Conservation (phyloP, 2,329 filamentous ascomycete species). For the Fusarium secorum region DNA sequence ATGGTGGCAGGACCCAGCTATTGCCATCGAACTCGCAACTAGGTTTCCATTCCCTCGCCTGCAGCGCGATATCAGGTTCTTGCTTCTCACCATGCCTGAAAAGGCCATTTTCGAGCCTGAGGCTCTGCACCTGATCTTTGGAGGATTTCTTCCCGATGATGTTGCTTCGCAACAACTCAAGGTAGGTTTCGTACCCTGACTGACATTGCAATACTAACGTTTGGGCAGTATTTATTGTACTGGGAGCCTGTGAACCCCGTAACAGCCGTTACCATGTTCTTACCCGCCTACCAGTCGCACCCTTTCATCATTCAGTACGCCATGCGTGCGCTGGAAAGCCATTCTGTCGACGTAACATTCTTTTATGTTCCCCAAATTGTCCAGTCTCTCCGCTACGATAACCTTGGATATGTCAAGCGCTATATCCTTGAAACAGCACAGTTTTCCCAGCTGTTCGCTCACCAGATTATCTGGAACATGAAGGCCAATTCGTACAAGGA, state of each 20-base stretch:
- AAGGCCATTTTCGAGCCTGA: slow-evolving; percentile 83
- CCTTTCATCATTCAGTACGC: slow-evolving; percentile 96
- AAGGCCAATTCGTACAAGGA: slow-evolving; percentile 99
- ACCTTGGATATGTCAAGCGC: slow-evolving; percentile 90
- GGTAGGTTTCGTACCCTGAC: slow-evolving; percentile 53
- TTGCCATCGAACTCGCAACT: slow-evolving; percentile 85
- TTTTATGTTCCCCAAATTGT: slow-evolving; percentile 99
- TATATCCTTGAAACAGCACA: slow-evolving; percentile 98
- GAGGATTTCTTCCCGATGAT: slow-evolving; percentile 77
- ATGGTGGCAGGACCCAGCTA: slow-evolving; percentile 83
- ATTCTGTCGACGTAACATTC: slow-evolving; percentile 96
- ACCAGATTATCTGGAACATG: slow-evolving; percentile 99
- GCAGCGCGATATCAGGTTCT: slow-evolving; percentile 76
- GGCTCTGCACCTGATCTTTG: slow-evolving; percentile 83
- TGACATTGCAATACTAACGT: slow-evolving; percentile 20
- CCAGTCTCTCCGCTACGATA: slow-evolving; percentile 91
- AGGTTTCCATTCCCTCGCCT: slow-evolving; percentile 81
- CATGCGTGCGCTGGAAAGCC: slow-evolving; percentile 91
- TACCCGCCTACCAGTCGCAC: slow-evolving; percentile 89
- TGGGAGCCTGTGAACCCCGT: slow-evolving; percentile 94
- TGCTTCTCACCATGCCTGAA: slow-evolving; percentile 83
- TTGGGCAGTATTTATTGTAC: slow-evolving; percentile 79
- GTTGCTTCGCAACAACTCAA: slow-evolving; percentile 83
- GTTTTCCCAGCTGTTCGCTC: slow-evolving; percentile 97
- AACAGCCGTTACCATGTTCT: slow-evolving; percentile 90